Conservation (phyloP, 176 grass and related monocot genomes). For the Eremochloa ophiuroides region DNA sequence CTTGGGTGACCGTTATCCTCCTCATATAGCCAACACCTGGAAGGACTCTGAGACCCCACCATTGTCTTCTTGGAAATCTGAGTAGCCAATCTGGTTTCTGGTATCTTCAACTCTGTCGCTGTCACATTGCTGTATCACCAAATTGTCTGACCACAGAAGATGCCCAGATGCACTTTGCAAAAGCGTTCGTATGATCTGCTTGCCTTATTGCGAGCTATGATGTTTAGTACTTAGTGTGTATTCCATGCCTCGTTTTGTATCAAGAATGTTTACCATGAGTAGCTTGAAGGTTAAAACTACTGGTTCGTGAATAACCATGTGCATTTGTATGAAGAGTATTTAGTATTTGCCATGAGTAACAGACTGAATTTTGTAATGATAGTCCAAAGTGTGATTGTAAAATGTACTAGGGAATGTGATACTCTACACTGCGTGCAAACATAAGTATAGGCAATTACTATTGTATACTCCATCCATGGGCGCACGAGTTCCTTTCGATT, state of each 20-base stretch:
- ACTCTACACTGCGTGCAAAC: too few relatives aligned
- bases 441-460: too few relatives aligned
- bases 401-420: too few relatives aligned
- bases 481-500: too few relatives aligned
- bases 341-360: too few relatives aligned
- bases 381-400: too few relatives aligned
- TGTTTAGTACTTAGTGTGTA: background rate
- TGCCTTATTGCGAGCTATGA: background rate
- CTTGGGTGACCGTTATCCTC: background rate
- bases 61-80: background rate
- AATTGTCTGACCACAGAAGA: background rate
- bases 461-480: too few relatives aligned
- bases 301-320: background rate
- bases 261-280: background rate
- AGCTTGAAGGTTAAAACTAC: background rate
- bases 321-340: too few relatives aligned
- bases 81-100: background rate
- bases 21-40: background rate
- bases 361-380: too few relatives aligned
- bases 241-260: background rate
- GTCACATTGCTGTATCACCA: background rate
- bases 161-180: background rate
- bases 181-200: background rate
- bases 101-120: background rate
- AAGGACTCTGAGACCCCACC: too few relatives aligned